phyloP scores from a whole-genome alignment of 768 basidiomycete species.

The Auricularia heimuer region DNA sequence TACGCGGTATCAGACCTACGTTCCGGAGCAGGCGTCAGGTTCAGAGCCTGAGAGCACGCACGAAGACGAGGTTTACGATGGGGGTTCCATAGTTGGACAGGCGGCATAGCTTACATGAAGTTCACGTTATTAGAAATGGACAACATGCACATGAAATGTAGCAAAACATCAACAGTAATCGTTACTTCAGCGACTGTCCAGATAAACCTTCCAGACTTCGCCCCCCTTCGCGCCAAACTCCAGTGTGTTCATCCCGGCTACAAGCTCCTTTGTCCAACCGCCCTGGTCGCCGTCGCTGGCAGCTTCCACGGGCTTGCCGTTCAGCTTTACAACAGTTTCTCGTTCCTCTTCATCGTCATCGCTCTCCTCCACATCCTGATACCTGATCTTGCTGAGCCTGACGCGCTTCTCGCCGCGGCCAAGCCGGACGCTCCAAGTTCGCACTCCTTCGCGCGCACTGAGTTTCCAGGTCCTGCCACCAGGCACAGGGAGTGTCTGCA shows the following conservation, averaged over 20 bases:
- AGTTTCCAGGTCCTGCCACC: conserved; percentile 45
- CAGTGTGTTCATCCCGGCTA: conserved; percentile 48
- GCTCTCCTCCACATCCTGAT: conserved; percentile 5
- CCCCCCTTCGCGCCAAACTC: conserved; percentile 70
- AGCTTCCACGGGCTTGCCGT: conserved; percentile 16
- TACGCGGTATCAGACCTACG: conserved; percentile 59
- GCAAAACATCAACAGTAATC: neutral
- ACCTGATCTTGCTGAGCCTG: conserved; percentile 38
- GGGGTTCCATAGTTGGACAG: neutral
- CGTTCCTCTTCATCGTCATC: conserved; percentile 9
- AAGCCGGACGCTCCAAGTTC: conserved; percentile 60
- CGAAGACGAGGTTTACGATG: neutral
- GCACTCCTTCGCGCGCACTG: conserved; percentile 62
- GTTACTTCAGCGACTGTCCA: conserved; percentile 29
- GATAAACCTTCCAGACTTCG: conserved; percentile 59
- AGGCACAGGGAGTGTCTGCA: conserved; percentile 12
- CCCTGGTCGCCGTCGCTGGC: conserved; percentile 35
- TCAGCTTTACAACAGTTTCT: conserved; percentile 1
- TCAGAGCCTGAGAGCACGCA: conserved; percentile 3
- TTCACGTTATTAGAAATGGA: neutral
- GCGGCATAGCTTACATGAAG: neutral
- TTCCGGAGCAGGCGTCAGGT: conserved; percentile 35
- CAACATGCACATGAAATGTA: neutral
- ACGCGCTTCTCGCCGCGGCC: conserved; percentile 46
- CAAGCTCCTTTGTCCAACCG: conserved; percentile 56